A percentile compares a stretch with the other conserved stretches of the same genome.
Evolutionary conservation across 805 yeast genomes (phyloP).

Genomic region (Candida alai): DNA sequence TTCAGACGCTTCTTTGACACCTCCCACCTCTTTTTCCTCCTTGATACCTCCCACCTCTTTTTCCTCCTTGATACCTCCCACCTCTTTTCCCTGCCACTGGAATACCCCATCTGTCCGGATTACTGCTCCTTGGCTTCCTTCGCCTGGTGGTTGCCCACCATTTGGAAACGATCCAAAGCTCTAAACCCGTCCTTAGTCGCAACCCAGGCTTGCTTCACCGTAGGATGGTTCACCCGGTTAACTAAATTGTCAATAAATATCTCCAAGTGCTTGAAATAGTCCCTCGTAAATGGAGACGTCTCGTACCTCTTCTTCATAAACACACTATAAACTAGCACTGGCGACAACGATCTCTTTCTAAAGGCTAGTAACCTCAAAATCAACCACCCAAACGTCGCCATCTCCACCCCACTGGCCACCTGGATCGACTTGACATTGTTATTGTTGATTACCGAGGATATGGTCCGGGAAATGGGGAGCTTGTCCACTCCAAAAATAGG

Average conservation of each 20-base stretch:
- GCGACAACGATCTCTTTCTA: constrained; percentile 59
- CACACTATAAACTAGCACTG: constrained; percentile 48
- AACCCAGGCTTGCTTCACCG: constrained; percentile 35
- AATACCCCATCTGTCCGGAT: too few species aligned
- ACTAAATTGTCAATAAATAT: constrained; percentile 39
- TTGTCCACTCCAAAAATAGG: constrained; percentile 50
- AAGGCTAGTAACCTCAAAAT: constrained; percentile 53
- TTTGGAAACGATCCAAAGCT: constrained; percentile 23
- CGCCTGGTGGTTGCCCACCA: constrained; percentile 35
- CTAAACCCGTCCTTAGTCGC: constrained; percentile 28
- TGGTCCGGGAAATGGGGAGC: constrained; percentile 34
- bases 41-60: neutral
- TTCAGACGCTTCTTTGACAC: neutral
- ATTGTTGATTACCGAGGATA: constrained; percentile 30
- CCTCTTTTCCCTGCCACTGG: too few species aligned
- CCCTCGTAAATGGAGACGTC: constrained; percentile 67
- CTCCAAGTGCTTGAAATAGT: constrained; percentile 65
- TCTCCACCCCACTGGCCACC: constrained; percentile 37
- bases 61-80: too few species aligned
- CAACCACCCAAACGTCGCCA: constrained; percentile 43
- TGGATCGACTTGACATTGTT: constrained; percentile 37
- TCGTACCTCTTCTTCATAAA: constrained; percentile 80
- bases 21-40: constrained; percentile 2
- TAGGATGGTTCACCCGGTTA: constrained; percentile 25
- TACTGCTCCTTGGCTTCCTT: constrained; percentile 32